phyloP scores from a whole-genome alignment of 1,284 basidiomycete genomes.

The Microbotryum violaceum region DNA sequence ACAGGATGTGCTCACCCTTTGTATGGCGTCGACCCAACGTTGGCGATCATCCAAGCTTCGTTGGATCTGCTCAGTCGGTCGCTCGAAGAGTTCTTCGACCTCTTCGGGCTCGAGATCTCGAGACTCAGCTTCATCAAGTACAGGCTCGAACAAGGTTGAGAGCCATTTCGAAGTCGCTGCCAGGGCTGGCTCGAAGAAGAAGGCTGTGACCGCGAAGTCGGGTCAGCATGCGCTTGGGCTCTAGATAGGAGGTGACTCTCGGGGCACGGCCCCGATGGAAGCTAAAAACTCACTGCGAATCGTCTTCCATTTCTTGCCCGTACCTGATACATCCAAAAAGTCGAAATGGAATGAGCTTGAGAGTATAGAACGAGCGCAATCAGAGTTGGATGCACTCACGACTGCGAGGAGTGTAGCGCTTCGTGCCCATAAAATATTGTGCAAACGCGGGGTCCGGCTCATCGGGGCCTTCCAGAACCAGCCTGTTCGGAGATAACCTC shows the following conservation, averaged over 20 bases:
- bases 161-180: background rate
- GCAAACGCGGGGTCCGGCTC: conserved; percentile 24
- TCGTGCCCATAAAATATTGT: conserved; percentile 13
- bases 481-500: background rate
- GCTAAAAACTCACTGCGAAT: background rate
- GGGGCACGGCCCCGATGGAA: background rate
- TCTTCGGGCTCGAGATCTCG: no score
- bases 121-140: no score
- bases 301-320: conserved; percentile 9
- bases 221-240: background rate
- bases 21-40: no score
- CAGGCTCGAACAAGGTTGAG: background rate
- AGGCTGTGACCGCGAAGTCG: background rate
- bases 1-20: no score
- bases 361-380: no score
- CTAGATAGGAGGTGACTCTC: background rate
- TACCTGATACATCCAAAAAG: background rate
- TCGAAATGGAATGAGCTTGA: no score
- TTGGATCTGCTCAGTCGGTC: no score
- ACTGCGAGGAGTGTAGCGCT: conserved; percentile 19
- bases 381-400: conserved; percentile 1
- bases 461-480: conserved; percentile 23
- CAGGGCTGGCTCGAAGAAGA: conserved; percentile 1
- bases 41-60: no score
- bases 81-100: no score